These are phyloP conservation scores for Zygoascus meyerae DNA, from an alignment of 1,139 yeast genomes.

Conservation along the genomic window DNA sequence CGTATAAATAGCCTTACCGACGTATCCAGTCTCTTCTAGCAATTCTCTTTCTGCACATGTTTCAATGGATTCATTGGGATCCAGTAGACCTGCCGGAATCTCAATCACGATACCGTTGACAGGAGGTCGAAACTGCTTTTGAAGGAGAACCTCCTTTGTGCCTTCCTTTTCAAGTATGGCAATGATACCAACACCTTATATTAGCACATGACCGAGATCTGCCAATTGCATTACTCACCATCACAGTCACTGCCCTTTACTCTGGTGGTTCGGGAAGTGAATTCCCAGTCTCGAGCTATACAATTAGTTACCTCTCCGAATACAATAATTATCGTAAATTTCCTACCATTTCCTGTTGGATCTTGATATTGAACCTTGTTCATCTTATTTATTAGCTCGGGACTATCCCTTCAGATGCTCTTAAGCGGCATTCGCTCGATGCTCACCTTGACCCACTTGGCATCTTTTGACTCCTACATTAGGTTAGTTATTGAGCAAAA, in stretches of 20 bases:
- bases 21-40: constrained; percentile 87
- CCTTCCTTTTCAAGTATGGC: constrained; percentile 55
- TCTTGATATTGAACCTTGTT: constrained; percentile 54
- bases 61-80: constrained; percentile 72
- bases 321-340: not conserved
- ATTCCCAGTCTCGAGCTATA: constrained; percentile 72
- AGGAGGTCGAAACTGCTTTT: constrained; percentile 91
- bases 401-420: not conserved
- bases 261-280: constrained; percentile 79
- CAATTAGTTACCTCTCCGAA: not conserved
- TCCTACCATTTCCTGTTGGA: constrained; percentile 23
- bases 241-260: constrained; percentile 62
- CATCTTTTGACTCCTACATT: constrained; percentile 35
- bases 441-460: constrained; percentile 55
- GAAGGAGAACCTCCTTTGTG: constrained; percentile 59
- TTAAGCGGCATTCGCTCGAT: not conserved
- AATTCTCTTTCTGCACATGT: constrained; percentile 82
- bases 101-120: constrained; percentile 82
- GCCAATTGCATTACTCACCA: constrained; percentile 38
- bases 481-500: not conserved
- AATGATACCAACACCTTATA: constrained; percentile 62
- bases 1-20: constrained; percentile 52
- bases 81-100: constrained; percentile 91
- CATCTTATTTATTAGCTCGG: constrained; percentile 31
- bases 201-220: not conserved